Base-by-base conservation (phyloP, 805 yeast species). In the Zygotorulaspora florentina region DNA sequence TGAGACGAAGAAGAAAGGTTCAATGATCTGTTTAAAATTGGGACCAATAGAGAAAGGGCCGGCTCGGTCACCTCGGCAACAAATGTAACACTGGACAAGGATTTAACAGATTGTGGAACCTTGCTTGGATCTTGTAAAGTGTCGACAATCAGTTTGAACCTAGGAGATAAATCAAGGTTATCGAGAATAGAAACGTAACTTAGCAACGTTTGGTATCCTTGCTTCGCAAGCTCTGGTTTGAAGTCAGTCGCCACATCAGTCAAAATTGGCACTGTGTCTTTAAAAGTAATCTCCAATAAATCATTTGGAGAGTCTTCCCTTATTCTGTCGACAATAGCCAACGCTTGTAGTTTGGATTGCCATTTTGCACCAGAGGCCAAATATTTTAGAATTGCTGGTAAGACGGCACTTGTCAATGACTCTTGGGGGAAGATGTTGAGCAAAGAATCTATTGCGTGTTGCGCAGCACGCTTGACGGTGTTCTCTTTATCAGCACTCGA, bases 31-130 rank as follows among this genome's bases (percentile, higher is more conserved):
- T 81, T 89, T 59, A 91, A 77, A 55, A 90, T 90, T 39, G 99
- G 99, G 38, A 87, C 97, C 61, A 91, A 74, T 46, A 91, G 70
- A 8, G 98, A 79, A 57, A 91, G 74, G 3, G 95, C 95, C 4
- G 98, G 95, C 71, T 90, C 98, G 12, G 97, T 93, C 52, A 91
- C 99, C 72, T 93, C 99, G 39, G 99, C 96, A 40, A 91, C 98
- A 66, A 91, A 91, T 0, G 99, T 93, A 44, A 91, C 97, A 34
- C 95, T 85, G 2, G 96, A 85, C 52, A 91, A 76, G 36, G 91
- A 80, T 68, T 85, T 87, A 66, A 91, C 87, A 68, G 96, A 89
- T 48, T 79, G 83, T 46, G 96, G 87, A 40, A 91, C 95, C 63
- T 86, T 85, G 53, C 75, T 75, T 45, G 98, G 98, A 11, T 91